phyloP scores from a whole-genome alignment of 805 yeast genomes.

The Ogataea neopini region DNA sequence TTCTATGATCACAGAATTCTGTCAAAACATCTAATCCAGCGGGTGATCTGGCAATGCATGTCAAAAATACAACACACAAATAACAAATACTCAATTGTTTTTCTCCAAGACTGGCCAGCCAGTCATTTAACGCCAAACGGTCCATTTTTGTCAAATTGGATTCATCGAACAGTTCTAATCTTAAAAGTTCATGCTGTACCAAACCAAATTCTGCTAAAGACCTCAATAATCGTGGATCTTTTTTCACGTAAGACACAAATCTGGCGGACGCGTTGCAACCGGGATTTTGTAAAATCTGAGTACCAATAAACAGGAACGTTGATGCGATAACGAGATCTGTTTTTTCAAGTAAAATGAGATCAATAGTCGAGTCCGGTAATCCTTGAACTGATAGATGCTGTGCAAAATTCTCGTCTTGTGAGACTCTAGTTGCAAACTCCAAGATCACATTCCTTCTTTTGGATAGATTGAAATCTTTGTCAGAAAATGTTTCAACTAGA shows the following conservation, averaged over 20 bases:
- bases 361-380: slow-evolving; percentile 11
- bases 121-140: slow-evolving; percentile 17
- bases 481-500: slow-evolving; percentile 13
- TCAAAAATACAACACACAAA: slow-evolving; percentile 11
- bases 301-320: slow-evolving; percentile 10
- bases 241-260: not conserved
- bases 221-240: not conserved
- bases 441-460: slow-evolving; percentile 23
- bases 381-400: slow-evolving; percentile 17
- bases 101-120: slow-evolving; percentile 13
- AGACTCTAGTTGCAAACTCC: slow-evolving; percentile 29
- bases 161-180: not conserved
- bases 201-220: not conserved
- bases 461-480: slow-evolving; percentile 16
- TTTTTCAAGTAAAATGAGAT: slow-evolving; percentile 1
- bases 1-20: slow-evolving; percentile 2
- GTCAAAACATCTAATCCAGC: not conserved
- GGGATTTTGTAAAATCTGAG: slow-evolving; percentile 2
- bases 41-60: not conserved
- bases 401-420: slow-evolving; percentile 24
- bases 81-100: slow-evolving; percentile 6
- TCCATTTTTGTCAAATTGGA: slow-evolving; percentile 12
- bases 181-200: not conserved
- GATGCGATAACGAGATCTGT: slow-evolving; percentile 10
- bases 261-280: slow-evolving; percentile 4